Percentiles rank a stretch among this genome's conserved stretches.
Conservation (phyloP, 83 land plant species). For the Picea abies region DNA sequence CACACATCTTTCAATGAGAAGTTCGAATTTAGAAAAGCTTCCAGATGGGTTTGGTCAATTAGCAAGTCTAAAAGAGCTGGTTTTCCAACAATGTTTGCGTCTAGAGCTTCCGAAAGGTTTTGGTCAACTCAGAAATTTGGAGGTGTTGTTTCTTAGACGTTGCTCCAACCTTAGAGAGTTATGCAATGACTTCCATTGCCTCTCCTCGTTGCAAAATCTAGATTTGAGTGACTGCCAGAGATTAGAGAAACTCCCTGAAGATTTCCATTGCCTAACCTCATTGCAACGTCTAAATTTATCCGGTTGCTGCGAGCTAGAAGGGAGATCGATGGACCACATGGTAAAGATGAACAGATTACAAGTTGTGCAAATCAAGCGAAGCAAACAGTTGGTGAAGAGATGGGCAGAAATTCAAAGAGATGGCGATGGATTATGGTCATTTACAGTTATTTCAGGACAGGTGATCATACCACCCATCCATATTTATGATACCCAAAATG, state of each 20-base stretch:
- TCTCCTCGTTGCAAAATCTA: no score
- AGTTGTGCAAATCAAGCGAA: neutral
- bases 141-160: neutral
- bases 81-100: neutral
- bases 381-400: neutral
- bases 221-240: neutral
- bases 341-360: neutral
- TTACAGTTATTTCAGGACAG: no score
- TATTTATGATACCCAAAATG: no score
- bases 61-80: no score
- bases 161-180: neutral
- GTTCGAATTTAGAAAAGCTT: no score
- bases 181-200: no score
- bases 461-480: no score
- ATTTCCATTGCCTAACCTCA: neutral
- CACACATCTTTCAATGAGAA: no score
- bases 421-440: no score
- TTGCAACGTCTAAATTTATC: neutral
- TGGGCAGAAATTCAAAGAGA: neutral
- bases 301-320: neutral
- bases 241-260: neutral
- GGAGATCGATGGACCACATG: neutral
- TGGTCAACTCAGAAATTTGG: neutral
- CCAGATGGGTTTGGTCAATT: no score
- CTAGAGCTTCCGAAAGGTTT: neutral